These are phyloP conservation scores for Suhomyces choctaworum DNA, from an alignment of 1,139 yeast species.

Conservation along the genomic window DNA sequence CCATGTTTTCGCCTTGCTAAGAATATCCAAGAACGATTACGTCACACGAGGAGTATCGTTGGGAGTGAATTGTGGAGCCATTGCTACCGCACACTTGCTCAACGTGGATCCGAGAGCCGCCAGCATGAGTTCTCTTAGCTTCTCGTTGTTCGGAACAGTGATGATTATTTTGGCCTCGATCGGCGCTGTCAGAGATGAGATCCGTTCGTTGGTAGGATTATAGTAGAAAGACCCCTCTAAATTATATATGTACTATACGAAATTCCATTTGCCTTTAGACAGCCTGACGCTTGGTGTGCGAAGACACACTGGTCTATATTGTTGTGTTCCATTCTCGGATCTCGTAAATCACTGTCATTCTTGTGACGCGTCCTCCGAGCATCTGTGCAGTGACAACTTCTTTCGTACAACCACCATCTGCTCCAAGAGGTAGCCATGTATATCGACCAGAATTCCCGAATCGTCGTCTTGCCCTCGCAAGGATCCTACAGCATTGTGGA, in stretches of 20 bases:
- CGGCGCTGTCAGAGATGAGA: constrained; percentile 30
- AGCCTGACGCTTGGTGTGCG: too few relatives aligned
- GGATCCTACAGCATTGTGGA: constrained; percentile 20
- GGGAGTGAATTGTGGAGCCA: constrained; percentile 80
- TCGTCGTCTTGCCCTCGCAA: constrained; percentile 23
- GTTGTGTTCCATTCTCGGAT: too few relatives aligned
- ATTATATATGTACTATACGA: too few relatives aligned
- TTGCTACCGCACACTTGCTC: constrained; percentile 74
- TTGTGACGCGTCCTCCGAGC: constrained; percentile 1
- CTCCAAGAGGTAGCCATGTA: constrained; percentile 10
- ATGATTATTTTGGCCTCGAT: constrained; percentile 72
- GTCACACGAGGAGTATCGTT: constrained; percentile 74
- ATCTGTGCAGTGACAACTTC: too few relatives aligned
- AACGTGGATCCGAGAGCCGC: constrained; percentile 77
- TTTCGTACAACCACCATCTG: background rate
- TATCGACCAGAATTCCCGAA: constrained; percentile 18
- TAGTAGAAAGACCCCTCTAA: too few relatives aligned
- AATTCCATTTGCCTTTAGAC: too few relatives aligned
- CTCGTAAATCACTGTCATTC: too few relatives aligned
- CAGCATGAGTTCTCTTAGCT: constrained; percentile 71
- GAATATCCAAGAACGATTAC: constrained; percentile 63
- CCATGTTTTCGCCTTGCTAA: constrained; percentile 40
- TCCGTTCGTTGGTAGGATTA: constrained; percentile 27
- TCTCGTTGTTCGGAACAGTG: constrained; percentile 69
- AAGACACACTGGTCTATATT: too few relatives aligned